Evolutionary conservation across 1,284 basidiomycete genomes (phyloP).

Genomic region (Cutaneotrichosporon sp.): DNA sequence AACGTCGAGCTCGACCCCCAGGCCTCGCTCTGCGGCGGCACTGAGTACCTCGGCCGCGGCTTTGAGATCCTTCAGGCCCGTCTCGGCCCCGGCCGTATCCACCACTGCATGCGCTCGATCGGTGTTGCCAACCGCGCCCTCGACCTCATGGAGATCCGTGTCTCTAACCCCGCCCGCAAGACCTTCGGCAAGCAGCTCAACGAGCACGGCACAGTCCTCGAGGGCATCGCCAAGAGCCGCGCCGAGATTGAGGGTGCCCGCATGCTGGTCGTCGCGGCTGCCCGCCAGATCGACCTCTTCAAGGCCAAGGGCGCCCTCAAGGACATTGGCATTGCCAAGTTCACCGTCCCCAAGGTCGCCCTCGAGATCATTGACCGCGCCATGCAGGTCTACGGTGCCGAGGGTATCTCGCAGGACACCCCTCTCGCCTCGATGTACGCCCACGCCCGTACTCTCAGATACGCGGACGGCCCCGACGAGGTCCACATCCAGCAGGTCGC

Average conservation of each 20-base stretch:
- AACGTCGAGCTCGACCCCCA: slow-evolving; percentile 78
- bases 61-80: slow-evolving; percentile 98
- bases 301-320: slow-evolving; percentile 92
- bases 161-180: slow-evolving; percentile 81
- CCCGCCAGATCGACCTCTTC: slow-evolving; percentile 84
- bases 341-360: slow-evolving; percentile 85
- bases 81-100: slow-evolving; percentile 90
- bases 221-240: slow-evolving; percentile 83
- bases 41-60: slow-evolving; percentile 72
- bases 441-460: slow-evolving; percentile 74
- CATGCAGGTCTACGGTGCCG: slow-evolving; percentile 91
- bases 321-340: slow-evolving; percentile 98
- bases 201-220: slow-evolving; percentile 85
- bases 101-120: slow-evolving; percentile 97
- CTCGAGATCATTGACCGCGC: slow-evolving; percentile 83
- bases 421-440: slow-evolving; percentile 75
- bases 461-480: slow-evolving; percentile 90
- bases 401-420: slow-evolving; percentile 87
- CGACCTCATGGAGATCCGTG: slow-evolving; percentile 83
- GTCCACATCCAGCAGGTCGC: slow-evolving; percentile 95
- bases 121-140: slow-evolving; percentile 80
- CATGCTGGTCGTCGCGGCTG: slow-evolving; percentile 84
- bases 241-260: slow-evolving; percentile 88
- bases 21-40: slow-evolving; percentile 65
- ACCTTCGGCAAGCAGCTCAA: slow-evolving; percentile 90